Base-by-base conservation (phyloP, 2,329 filamentous ascomycete genomes). In the Fusarium continuum region DNA sequence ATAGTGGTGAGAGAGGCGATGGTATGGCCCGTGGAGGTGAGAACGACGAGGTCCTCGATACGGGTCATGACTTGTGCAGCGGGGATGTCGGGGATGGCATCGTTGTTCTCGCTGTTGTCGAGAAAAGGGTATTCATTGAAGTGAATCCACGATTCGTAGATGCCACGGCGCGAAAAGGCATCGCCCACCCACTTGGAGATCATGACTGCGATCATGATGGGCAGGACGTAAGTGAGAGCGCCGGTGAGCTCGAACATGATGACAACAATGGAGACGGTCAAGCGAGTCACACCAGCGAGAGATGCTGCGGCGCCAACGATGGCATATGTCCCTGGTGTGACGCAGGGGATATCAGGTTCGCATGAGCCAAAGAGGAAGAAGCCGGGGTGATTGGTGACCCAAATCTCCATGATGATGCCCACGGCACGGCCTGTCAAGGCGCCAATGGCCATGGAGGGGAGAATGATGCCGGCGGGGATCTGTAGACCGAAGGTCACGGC, bases 221-320 rank as follows among this genome's bases (percentile, higher is more conserved):
- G 95, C 8, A 99, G 86, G 43, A 99, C 94, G 73, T 98, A 98
- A 1, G 93, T 96, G 23, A 99, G 84, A 2, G 95, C 95, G 47
- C 95, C 95, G 0, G 95, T 99, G 52, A 99, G 88, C 80, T 99
- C 95, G 73, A 99, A 99, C 91, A 97, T 97, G 79, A 99, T 99
- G 71, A 98, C 95, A 5, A 99, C 94, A 67, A 99, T 97, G 11
- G 93, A 97, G 10, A 97, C 93, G 0, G 95, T 99, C 88, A 99
- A 96, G 67, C 94, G 88, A 16, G 94, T 98, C 29, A 96, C 92
- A 41, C 95, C 95, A 6, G 91, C 92, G 2, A 99, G 86, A n/a
- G 94, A 92, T 5, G 95, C 93, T 1, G 95, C 94, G 1, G 95
- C 95, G 28, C 95, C 95, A 61, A 99, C 91, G 70, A 99, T 96